Evolutionary conservation across 495 filamentous ascomycete species (phyloP).

Genomic region (Neurospora tetrasperma): DNA sequence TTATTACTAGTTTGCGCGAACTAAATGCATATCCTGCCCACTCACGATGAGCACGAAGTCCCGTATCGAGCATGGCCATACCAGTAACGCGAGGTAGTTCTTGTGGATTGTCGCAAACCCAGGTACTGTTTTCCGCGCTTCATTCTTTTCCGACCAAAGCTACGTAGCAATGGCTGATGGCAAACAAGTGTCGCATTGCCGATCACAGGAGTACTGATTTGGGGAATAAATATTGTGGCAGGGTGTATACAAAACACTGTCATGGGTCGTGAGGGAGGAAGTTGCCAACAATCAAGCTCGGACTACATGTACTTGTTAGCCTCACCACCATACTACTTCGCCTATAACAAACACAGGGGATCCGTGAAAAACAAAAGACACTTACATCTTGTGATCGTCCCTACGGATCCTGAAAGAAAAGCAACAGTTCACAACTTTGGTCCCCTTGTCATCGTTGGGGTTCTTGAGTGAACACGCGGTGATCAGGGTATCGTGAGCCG

Average conservation of each 20-base stretch:
- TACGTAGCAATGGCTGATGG: neutral
- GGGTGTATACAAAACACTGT: conserved; percentile 8
- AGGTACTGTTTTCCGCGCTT: neutral
- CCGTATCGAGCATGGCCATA: neutral
- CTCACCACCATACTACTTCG: neutral
- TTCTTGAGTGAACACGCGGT: conserved; percentile 89
- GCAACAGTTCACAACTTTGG: conserved; percentile 78
- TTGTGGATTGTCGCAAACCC: neutral
- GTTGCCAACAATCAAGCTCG: conserved; percentile 90
- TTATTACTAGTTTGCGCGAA: neutral
- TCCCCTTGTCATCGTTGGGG: conserved; percentile 59
- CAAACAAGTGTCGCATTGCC: neutral
- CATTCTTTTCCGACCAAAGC: neutral
- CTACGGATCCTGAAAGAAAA: conserved; percentile 95
- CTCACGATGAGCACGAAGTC: neutral
- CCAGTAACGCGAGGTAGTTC: neutral
- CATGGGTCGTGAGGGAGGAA: conserved; percentile 62
- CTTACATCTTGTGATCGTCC: conserved; percentile 95
- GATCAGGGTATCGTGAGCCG: conserved; percentile 89
- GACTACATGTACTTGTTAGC: conserved; percentile 40
- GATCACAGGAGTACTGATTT: neutral
- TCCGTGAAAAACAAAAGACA: conserved; percentile 11
- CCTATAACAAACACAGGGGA: neutral
- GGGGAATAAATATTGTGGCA: neutral
- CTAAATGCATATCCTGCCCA: neutral